phyloP scores from a whole-genome alignment of 208 protist species.

The Sergeia podlipaevii region DNA sequence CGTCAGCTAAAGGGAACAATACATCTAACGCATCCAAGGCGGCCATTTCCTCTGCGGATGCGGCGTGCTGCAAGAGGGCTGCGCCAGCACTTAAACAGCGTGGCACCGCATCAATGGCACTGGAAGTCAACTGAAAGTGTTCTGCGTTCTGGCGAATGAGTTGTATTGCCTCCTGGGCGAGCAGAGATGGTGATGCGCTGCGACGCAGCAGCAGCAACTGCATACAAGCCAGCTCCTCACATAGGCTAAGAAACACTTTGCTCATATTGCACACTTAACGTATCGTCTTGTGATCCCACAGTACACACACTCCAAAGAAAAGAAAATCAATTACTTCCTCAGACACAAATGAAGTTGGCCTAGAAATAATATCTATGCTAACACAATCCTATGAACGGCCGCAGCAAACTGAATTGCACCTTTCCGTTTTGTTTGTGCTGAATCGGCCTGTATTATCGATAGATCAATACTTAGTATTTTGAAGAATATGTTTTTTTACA shows the following conservation, averaged over 20 bases:
- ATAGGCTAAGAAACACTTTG: constrained; percentile 46
- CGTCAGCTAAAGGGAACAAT: constrained; percentile 23
- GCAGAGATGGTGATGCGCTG: constrained; percentile 28
- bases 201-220: constrained; percentile 74
- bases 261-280: too few relatives aligned
- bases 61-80: constrained; percentile 38
- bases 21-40: constrained; percentile 43
- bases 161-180: constrained; percentile 43
- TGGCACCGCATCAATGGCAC: constrained; percentile 32
- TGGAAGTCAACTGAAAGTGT: constrained; percentile 6
- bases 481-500: too few relatives aligned
- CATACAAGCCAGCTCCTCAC: constrained; percentile 63
- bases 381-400: too few relatives aligned
- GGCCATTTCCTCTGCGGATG: constrained; percentile 20
- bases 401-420: too few relatives aligned
- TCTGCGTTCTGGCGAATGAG: constrained; percentile 33
- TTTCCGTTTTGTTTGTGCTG: too few relatives aligned
- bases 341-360: too few relatives aligned
- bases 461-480: too few relatives aligned
- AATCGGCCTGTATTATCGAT: too few relatives aligned
- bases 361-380: too few relatives aligned
- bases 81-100: constrained; percentile 63
- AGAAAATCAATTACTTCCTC: too few relatives aligned
- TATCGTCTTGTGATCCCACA: too few relatives aligned
- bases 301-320: too few relatives aligned